Evolutionary conservation across 1,284 basidiomycete species (phyloP).

Genomic region (Malassezia globosa): DNA sequence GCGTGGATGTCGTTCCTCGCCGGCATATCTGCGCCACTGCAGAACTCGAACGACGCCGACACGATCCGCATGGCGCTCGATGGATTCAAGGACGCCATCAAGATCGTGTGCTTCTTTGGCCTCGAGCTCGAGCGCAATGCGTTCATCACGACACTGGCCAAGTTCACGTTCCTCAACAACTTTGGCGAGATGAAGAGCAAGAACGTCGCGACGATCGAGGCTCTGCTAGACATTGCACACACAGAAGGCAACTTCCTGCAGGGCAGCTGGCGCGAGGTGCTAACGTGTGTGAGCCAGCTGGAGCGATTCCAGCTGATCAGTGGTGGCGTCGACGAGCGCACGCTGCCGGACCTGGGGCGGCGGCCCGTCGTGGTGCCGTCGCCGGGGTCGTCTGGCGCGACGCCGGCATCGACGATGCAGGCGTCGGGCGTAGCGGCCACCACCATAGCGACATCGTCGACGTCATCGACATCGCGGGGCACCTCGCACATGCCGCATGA

Average conservation of each 20-base stretch:
- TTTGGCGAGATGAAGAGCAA: constrained; percentile 47
- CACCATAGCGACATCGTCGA: no score
- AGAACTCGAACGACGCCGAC: constrained; percentile 41
- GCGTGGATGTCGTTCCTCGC: constrained; percentile 47
- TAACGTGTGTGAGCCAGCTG: constrained; percentile 45
- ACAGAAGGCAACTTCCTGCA: constrained; percentile 46
- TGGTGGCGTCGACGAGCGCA: constrained; percentile 50
- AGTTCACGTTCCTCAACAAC: constrained; percentile 47
- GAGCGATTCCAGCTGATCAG: constrained; percentile 47
- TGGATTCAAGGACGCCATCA: constrained; percentile 44
- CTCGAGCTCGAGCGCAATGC: constrained; percentile 46
- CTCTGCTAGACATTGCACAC: constrained; percentile 42
- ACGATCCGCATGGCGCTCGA: constrained; percentile 37
- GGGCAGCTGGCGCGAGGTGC: constrained; percentile 45
- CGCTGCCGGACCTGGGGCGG: constrained; percentile 66
- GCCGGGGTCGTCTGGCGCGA: constrained; percentile 3
- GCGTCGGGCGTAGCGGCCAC: no score
- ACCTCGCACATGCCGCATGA: constrained; percentile 56
- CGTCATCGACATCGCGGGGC: neutral
- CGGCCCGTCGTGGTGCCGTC: no score
- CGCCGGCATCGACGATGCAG: no score
- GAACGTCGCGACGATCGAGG: constrained; percentile 47
- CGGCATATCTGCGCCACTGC: constrained; percentile 42
- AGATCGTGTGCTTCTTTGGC: constrained; percentile 45
- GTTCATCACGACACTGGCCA: constrained; percentile 46